Percentiles rank a stretch among this genome's conserved stretches.
phyloP scores from a whole-genome alignment of 2,329 filamentous ascomycete genomes.

The Rasamsonia emersonii region DNA sequence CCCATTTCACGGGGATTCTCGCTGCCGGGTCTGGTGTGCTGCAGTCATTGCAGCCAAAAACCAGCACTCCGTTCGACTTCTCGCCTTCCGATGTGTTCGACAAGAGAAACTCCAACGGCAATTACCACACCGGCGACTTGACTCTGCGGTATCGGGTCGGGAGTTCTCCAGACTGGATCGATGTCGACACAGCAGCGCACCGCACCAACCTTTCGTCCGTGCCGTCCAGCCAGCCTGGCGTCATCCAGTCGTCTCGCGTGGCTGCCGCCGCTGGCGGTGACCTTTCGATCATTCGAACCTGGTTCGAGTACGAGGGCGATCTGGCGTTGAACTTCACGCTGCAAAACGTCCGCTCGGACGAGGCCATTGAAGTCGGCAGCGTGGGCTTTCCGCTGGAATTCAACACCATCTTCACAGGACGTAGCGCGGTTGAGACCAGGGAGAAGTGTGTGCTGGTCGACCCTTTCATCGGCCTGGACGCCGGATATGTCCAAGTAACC shows the following conservation, averaged over 20 bases:
- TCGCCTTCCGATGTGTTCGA: constrained; percentile 45
- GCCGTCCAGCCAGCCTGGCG: constrained; percentile 16
- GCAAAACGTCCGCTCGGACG: constrained; percentile 33
- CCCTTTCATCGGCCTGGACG: constrained; percentile 53
- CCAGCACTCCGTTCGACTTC: constrained; percentile 43
- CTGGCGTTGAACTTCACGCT: constrained; percentile 46
- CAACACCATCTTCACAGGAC: constrained; percentile 53
- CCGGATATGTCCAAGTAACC: constrained; percentile 48
- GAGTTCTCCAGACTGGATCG: constrained; percentile 35
- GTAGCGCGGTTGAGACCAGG: constrained; percentile 41
- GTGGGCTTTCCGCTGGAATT: constrained; percentile 53
- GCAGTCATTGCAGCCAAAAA: constrained; percentile 37
- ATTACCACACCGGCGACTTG: constrained; percentile 53
- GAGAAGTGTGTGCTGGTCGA: constrained; percentile 48
- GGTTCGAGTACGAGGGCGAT: constrained; percentile 42
- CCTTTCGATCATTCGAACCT: constrained; percentile 44
- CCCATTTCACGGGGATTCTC: background rate
- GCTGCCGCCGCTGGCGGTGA: constrained; percentile 36
- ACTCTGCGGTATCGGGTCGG: constrained; percentile 46
- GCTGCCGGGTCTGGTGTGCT: constrained; percentile 17
- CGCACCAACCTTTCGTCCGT: constrained; percentile 33
- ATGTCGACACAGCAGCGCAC: constrained; percentile 38
- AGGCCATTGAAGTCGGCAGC: constrained; percentile 45
- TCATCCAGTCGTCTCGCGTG: constrained; percentile 20
- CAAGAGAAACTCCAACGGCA: constrained; percentile 40